Percentiles rank a stretch among this genome's conserved stretches.
These are phyloP conservation scores for Microcyclosporella mali DNA, from an alignment of 2,329 filamentous ascomycete species.

Conservation along the genomic window DNA sequence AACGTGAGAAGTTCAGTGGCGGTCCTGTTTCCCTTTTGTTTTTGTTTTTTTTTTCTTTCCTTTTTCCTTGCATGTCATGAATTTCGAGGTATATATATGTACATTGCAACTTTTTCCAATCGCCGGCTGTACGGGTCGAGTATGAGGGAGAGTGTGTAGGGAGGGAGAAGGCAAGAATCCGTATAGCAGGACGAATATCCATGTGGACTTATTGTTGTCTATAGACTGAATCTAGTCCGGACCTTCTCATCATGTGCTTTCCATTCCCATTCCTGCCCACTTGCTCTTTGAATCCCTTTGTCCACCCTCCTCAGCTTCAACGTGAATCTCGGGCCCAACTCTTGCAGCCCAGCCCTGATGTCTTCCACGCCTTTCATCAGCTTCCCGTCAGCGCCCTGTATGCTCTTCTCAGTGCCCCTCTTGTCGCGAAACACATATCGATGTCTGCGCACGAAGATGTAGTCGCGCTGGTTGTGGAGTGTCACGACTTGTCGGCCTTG, in stretches of 20 bases:
- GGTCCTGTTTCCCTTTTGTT: too few relatives aligned
- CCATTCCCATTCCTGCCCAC: slow-evolving; percentile 91
- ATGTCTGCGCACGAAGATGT: slow-evolving; percentile 86
- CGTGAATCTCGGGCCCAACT: slow-evolving; percentile 76
- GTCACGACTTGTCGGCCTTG: slow-evolving; percentile 85
- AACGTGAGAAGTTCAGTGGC: too few relatives aligned
- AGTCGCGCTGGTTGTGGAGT: slow-evolving; percentile 90
- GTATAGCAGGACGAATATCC: too few relatives aligned
- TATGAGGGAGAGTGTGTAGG: too few relatives aligned
- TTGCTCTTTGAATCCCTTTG: slow-evolving; percentile 71
- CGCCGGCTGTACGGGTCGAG: too few relatives aligned
- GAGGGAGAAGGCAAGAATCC: too few relatives aligned
- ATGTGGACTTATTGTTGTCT: too few relatives aligned
- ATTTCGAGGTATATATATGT: too few relatives aligned
- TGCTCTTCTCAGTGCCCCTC: slow-evolving; percentile 76
- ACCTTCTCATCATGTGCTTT: slow-evolving; percentile 92
- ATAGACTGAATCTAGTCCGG: slow-evolving; percentile 89
- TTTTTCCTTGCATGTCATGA: too few relatives aligned
- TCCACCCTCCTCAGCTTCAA: slow-evolving; percentile 87
- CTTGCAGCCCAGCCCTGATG: slow-evolving; percentile 81
- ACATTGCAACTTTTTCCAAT: too few relatives aligned
- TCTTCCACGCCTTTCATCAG: slow-evolving; percentile 78
- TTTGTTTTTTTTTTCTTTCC: too few relatives aligned
- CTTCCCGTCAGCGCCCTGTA: slow-evolving; percentile 74
- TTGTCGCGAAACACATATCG: slow-evolving; percentile 92